Evolutionary conservation across 1,139 yeast species (phyloP).

Genomic region (Debaryomyces nepalensis): DNA sequence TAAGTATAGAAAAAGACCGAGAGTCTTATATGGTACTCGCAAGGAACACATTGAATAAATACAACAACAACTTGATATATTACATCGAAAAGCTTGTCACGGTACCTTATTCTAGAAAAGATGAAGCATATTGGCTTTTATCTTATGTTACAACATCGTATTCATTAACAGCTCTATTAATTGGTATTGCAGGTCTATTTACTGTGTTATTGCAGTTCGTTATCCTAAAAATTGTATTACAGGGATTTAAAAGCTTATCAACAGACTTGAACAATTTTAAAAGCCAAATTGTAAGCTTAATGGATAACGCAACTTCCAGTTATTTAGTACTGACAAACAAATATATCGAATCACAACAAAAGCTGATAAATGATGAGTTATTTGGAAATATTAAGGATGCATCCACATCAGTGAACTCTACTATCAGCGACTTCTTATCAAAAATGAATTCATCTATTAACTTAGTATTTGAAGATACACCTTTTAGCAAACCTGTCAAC

Average conservation of each 20-base stretch:
- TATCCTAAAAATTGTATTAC: slow-evolving; percentile 32
- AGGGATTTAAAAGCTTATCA: slow-evolving; percentile 3
- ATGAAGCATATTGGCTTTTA: slow-evolving; percentile 45
- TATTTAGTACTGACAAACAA: slow-evolving; percentile 30
- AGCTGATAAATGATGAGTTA: slow-evolving; percentile 59
- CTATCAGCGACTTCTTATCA: slow-evolving; percentile 47
- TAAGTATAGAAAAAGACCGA: slow-evolving; percentile 12
- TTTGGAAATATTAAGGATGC: slow-evolving; percentile 69
- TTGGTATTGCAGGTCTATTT: slow-evolving; percentile 54
- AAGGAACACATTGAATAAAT: slow-evolving; percentile 24
- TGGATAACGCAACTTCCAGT: slow-evolving; percentile 8
- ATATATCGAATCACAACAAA: slow-evolving; percentile 35
- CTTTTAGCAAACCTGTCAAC: slow-evolving; percentile 64
- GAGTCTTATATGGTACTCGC: slow-evolving; percentile 1
- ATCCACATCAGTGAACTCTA: slow-evolving; percentile 48
- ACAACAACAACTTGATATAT: slow-evolving; percentile 25
- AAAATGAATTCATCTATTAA: slow-evolving; percentile 34
- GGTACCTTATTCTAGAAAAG: slow-evolving; percentile 8
- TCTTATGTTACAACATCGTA: slow-evolving; percentile 54
- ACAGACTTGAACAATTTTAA: slow-evolving; percentile 7
- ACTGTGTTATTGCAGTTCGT: slow-evolving; percentile 53
- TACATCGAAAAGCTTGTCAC: slow-evolving; percentile 17
- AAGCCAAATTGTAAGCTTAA: neutral
- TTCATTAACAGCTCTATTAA: slow-evolving; percentile 46
- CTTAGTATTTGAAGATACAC: slow-evolving; percentile 66